Base-by-base conservation (phyloP, 2,329 filamentous ascomycete species). In the Epichloe scottii region DNA sequence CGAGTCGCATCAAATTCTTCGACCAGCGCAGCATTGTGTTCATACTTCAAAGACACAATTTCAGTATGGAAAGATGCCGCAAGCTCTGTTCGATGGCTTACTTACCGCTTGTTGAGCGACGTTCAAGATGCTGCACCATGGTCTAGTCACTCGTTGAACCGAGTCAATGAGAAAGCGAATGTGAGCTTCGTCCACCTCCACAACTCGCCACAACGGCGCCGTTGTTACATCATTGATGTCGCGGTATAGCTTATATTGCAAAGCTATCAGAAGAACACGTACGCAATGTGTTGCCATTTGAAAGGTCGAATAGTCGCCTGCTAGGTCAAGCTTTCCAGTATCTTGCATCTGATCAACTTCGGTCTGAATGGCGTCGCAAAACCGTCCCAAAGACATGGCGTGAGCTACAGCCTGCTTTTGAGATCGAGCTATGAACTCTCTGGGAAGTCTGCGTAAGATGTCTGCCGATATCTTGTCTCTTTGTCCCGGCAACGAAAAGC, bases 341-440 rank as follows among this genome's bases (percentile, higher is more conserved):
- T 59, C 49, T 2, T 58, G 58, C 38, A 59, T 59, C 33, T 57
- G 54, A 6, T 61, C 60, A 10, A 61, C 57, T 42, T 65, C 59
- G 5, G 57, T 59, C 49, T 64, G 61, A 5, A 69, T 60, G 19
- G 58, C 60, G n/a, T 63, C 61, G 53, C 63, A 67, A 51, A 71
- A 69, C 2, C 65, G 63, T 6, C 63, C 65, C 4, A 67, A 55
- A 34, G 61, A 65, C 52, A 70, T 60, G 33, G 68, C 63, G 48
- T 69, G 68, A 2, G 65, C 67, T 3, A 70, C 63, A 1, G 67
- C 67, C 48, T 71, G 68, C 46, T 66, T 69, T 49, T 66, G 66
- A 1, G 64, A 68, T 46, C 62, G 62, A 3, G 58, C 51, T 3
- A 69, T 55, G 48, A 71, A 71, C 33, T 68, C 65, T 3, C 49